Percentiles rank a stretch among this genome's conserved stretches.
phyloP scores from a whole-genome alignment of 1,284 basidiomycete genomes.

The Pseudozyma sp. region DNA sequence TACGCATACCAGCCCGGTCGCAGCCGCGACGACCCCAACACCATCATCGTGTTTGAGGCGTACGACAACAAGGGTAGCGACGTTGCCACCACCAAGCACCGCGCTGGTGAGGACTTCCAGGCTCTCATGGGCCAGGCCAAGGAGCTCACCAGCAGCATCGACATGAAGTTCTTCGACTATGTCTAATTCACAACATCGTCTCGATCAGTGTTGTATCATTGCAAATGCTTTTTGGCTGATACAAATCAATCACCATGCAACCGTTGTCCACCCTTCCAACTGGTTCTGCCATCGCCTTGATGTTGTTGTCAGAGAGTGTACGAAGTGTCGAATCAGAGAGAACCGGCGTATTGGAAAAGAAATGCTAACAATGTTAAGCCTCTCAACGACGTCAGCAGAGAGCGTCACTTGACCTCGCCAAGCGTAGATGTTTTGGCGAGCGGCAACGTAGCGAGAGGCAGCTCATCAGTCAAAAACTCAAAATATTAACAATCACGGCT shows the following conservation, averaged over 20 bases:
- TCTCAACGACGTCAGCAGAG: not conserved
- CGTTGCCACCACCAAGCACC: conserved; percentile 31
- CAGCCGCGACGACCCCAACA: conserved; percentile 45
- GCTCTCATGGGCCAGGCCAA: conserved; percentile 40
- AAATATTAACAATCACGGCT: not conserved
- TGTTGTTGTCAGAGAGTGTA: too few relatives aligned
- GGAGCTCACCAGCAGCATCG: conserved; percentile 37
- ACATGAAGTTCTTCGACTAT: conserved; percentile 49
- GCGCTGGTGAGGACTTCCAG: conserved; percentile 39
- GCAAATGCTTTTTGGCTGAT: too few relatives aligned
- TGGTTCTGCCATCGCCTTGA: too few relatives aligned
- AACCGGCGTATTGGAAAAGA: too few relatives aligned
- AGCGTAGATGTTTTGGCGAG: conserved; percentile 19
- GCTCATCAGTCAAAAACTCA: too few relatives aligned
- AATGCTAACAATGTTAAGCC: conserved; percentile 1
- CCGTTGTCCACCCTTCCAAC: too few relatives aligned
- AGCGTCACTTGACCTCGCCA: conserved; percentile 12
- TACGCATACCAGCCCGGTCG: conserved; percentile 37
- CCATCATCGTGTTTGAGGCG: conserved; percentile 47
- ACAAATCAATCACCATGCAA: too few relatives aligned
- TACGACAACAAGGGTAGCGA: conserved; percentile 52
- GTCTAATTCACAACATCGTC: conserved; percentile 5
- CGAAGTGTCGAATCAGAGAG: too few relatives aligned
- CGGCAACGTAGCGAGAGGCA: too few relatives aligned
- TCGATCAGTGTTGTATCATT: too few relatives aligned